Evolutionary conservation across 768 basidiomycete genomes (phyloP), one percentile per base, ranked within the genome.

Genomic region (Phanerochaete carnosa): DNA sequence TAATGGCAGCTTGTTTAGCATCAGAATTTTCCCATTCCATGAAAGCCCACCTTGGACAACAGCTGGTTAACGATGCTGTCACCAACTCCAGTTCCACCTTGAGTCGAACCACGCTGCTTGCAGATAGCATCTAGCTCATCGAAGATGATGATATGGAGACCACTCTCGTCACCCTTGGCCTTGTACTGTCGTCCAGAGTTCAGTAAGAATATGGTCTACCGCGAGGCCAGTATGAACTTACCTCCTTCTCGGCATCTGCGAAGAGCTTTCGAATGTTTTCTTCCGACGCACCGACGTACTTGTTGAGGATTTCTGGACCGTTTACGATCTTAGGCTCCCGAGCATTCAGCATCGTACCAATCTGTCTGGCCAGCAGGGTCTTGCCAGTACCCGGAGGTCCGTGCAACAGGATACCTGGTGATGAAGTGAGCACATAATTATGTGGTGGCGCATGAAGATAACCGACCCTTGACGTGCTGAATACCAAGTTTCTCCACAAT

Each of bases 381-480:
- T 99, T 99, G 60, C 97, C 97, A 9, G 97, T 98, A 69, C 97
- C 97, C 0, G 97, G 97, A 57, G 97, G 97, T 13, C 97, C 97
- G 66, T 90, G 92, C 2, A 99, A 83, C 52, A 99, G 82, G 56
- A 99, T 94, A 80, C 93, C 93, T 94, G 64, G 15, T 13, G 2
- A 23, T 22, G 46, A n/a, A n/a, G n/a, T n/a, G n/a, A n/a, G n/a
- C 19, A 43, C 13, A 30, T 43, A 11, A 58, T 61, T 58, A 52
- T 29, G 12, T 32, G 23, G 26, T 26, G 58, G 33, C 8, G 2
- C 26, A 25, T 30, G 22, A n/a, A 43, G 16, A 43, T 4, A 19
- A 69, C 77, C 45, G 66, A 90, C 96, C 96, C 78, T 98, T 98
- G 47, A 98, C 95, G 72, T 99, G 97, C 72, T 95, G 89, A 57